Base-by-base conservation (phyloP, 106 monocot species). In the Allium cepa region DNA sequence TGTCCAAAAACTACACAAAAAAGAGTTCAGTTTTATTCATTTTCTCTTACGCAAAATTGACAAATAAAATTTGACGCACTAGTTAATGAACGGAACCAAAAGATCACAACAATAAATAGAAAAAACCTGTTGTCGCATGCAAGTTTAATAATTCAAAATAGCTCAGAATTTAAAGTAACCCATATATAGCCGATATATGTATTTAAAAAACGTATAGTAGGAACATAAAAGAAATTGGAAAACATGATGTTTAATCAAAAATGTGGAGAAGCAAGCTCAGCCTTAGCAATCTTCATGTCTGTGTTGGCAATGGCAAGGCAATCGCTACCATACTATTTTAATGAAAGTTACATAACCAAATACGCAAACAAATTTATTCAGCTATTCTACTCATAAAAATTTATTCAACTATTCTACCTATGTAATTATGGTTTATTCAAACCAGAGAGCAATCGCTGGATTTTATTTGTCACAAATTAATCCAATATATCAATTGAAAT, bases 391-490 rank as follows among this genome's bases (percentile, higher is more conserved):
- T 87, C 91, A 26, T 87, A 84, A 77, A 58, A 22, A 22, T 22
- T 22, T 16, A 50, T 77, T n/a, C 75, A 87, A 72, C 68, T 65
- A 55, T 70, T 92, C 76, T 49, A 74, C 45, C 84, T 87, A 75
- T 77, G 71, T 68, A 17, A 59, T 46, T 73, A 77, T 50, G 78
- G 71, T 10, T 55, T 66, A 10, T 27, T 87, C 48, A 73, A 18
- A 22, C 22, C 22, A 49, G 74, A 84, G 49, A 84, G 75, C 84
- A 67, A 73, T 26, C 80, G 83, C 53, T 92, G 69, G 80, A 17
- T 50, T 17, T 75, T 75, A 63, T 77, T 87, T 60, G 82, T 82
- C 51, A 46, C 77, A 62, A 87, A 92, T 64, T 75, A 87, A 53
- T 17, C 64, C 56, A 47, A 66, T 27, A 66, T 72, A 26, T 77